A percentile compares a stretch with the other conserved stretches of the same genome.
Evolutionary conservation across 257 asterid species (phyloP).

Genomic region (Solanum clarkiae): DNA sequence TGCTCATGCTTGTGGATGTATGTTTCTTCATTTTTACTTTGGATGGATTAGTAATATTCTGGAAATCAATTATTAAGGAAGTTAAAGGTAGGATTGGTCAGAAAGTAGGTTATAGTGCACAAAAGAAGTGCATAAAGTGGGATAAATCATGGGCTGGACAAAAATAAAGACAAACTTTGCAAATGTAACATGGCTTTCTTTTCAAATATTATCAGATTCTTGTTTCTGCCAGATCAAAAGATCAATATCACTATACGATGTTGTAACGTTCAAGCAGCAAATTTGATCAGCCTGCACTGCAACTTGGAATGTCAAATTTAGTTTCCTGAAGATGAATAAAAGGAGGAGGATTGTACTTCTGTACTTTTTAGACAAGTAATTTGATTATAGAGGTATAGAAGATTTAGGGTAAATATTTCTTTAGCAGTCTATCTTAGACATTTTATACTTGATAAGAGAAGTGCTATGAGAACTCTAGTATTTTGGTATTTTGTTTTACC

Average conservation of each 20-base stretch:
- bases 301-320: neutral
- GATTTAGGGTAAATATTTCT: neutral
- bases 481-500: neutral
- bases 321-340: neutral
- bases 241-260: neutral
- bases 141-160: neutral
- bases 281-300: neutral
- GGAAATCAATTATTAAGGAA: neutral
- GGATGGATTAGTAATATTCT: neutral
- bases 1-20: neutral
- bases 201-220: neutral
- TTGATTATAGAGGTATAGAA: neutral
- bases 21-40: neutral
- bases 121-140: neutral
- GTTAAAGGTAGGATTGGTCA: neutral
- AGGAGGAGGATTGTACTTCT: neutral
- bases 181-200: neutral
- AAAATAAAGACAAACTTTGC: neutral
- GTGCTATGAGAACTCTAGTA: neutral
- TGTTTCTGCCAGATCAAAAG: neutral
- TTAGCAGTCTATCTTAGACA: neutral
- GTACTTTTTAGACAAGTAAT: neutral
- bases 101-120: neutral
- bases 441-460: neutral
- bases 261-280: neutral